Evolutionary conservation across 1,284 basidiomycete species (phyloP), one percentile per base, ranked within the genome.

Genomic region (Cryptococcus sp.): DNA sequence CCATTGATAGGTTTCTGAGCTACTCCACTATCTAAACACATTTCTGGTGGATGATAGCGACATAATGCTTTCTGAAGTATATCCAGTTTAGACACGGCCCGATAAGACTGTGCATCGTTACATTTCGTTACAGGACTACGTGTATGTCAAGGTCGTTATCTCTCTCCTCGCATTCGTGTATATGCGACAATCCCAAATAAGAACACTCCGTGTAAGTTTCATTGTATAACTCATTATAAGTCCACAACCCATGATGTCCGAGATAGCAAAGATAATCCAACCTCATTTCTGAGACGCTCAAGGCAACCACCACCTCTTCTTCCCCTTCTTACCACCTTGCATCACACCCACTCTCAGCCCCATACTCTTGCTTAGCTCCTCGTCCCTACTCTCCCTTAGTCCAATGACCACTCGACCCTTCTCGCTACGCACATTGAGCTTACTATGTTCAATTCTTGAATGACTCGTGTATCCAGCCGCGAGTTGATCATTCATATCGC

Each of bases 391-490:
- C 8, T 67, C 65, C 40, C 69, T 58, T 46, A 66, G 62, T 22
- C 66, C 70, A 7, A 73, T n/a, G 1, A 66, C 66, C 2, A 75
- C 69, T 46, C 62, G 55, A 0, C 72, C 70, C 44, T 69, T 69
- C 26, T 49, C 55, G 17, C 56, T 65, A 37, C 52, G 56, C 19
- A 75, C 57, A 3, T 47, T 50, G 29, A 76, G 29, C 52, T 74
- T 73, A 34, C 62, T 64, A 43, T 69, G 63, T 43, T 64, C 62
- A 4, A 51, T 63, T 49, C 61, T 60, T 3, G 55, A 54, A 40
- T 65, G 63, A 43, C 56, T 61, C 16, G 50, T 46, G 41, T 59
- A 68, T 1, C 68, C 66, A 0, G 56, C 63, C 10, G 50, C 52
- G 3, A 65, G 50, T 58, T 70, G 68, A 56, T 73, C 69, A 23